Conservation (phyloP, 306 rosid species). For the Medicago ruthenica region DNA sequence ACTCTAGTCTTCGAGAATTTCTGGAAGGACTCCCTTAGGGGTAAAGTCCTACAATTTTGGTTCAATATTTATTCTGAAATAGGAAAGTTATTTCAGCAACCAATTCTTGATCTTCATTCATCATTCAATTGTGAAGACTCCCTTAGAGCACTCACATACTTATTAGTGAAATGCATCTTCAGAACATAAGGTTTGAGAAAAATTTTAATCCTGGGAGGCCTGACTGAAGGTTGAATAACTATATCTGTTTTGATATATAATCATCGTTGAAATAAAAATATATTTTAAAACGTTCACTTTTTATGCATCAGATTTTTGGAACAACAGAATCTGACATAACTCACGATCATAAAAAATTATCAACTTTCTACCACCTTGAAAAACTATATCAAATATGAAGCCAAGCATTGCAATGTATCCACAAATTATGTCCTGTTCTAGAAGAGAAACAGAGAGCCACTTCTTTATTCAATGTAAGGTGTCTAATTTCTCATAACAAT, state of each 20-base stretch:
- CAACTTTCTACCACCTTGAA: background rate
- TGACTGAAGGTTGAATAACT: conserved; percentile 51
- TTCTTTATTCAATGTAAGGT: too few species aligned
- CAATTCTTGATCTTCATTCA: conserved; percentile 6
- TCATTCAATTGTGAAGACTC: too few species aligned
- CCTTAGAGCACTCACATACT: conserved; percentile 63
- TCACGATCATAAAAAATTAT: background rate
- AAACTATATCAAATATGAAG: background rate
- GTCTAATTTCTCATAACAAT: too few species aligned
- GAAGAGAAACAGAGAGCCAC: too few species aligned
- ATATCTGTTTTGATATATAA: conserved; percentile 51
- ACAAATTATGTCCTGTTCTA: background rate
- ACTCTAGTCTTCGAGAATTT: background rate
- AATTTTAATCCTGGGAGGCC: conserved; percentile 43
- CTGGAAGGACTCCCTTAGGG: background rate
- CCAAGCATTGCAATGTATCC: conserved; percentile 19
- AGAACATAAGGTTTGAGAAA: conserved; percentile 85
- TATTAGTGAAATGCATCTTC: conserved; percentile 90
- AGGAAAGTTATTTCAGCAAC: too few species aligned
- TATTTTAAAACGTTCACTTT: background rate
- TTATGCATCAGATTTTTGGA: background rate
- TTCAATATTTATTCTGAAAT: too few species aligned
- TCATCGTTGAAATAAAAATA: conserved; percentile 12
- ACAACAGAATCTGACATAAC: too few species aligned
- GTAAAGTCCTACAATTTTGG: background rate